Evolutionary conservation across 2,329 filamentous ascomycete genomes (phyloP), one percentile per base, ranked within the genome.

Genomic region (Orbilia blumenaviensis): DNA sequence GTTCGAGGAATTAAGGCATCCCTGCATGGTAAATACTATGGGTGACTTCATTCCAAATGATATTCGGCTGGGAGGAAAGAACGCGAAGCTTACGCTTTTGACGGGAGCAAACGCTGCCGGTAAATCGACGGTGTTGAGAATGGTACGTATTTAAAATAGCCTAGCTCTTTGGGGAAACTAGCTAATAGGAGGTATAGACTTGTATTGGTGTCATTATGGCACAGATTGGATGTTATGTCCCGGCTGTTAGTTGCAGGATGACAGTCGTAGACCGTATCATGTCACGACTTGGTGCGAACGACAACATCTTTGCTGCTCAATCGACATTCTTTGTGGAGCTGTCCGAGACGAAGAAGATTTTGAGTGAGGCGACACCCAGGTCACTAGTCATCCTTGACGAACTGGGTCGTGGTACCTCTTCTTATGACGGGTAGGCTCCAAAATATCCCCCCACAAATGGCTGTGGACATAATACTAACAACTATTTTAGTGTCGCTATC

Each of bases 261-360:
- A 98, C 94, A 0, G 94, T 95, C 0, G 89, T 96, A 2, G 95
- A 99, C 82, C 92, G 95, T 66, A 98, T 99, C 85, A 99, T 99
- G 95, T 98, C 94, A 8, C 92, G 95, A 50, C 89, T 99, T 0
- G 95, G 95, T 8, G 95, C 95, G 54, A 97, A 98, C 81, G 95
- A 99, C 88, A 98, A 98, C 83, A 99, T 99, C 80, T 98, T 99
- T 82, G 95, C 94, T 0, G 92, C 94, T 0, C 95, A 99, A 83
- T 96, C 92, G 12, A 99, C 95, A 1, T 99, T 99, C 86, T 98
- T 99, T 81, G 94, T 99, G 27, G 95, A 99, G 82, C 88, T 99
- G 1, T 93, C 90, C 36, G 95, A 99, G 83, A 98, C 95, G 0
- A 90, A 91, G 0, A 90, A 93, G 76, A 97, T 99, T 79, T 87